Evolutionary conservation across 228 moss, liverwort and hornwort genomes (phyloP).

Genomic region (Sphagnum magellanicum): DNA sequence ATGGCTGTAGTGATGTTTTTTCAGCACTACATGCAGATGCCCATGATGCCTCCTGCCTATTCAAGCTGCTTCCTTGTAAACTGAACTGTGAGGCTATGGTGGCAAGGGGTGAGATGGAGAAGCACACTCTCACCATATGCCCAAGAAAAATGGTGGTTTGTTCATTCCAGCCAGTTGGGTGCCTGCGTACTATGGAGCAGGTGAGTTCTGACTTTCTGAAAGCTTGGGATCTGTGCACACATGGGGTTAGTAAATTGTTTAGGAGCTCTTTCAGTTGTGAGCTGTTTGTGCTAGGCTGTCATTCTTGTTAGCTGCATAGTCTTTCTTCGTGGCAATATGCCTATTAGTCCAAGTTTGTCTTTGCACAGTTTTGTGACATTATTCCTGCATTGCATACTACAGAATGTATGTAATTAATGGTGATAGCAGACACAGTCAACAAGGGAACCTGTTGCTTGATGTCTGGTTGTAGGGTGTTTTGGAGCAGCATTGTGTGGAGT

Average conservation of each 20-base stretch:
- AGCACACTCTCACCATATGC: slow-evolving; percentile 18
- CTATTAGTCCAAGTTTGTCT: too few species aligned
- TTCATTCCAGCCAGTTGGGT: slow-evolving; percentile 20
- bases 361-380: too few species aligned
- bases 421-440: too few species aligned
- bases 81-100: slow-evolving; percentile 16
- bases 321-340: too few species aligned
- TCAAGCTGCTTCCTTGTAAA: slow-evolving; percentile 16
- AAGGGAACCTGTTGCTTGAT: not conserved
- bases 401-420: too few species aligned
- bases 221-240: not conserved
- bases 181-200: slow-evolving; percentile 15
- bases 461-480: slow-evolving; percentile 8
- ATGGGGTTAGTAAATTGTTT: not conserved
- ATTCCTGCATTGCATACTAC: too few species aligned
- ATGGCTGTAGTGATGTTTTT: slow-evolving; percentile 18
- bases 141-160: slow-evolving; percentile 21
- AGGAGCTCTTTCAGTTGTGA: not conserved
- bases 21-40: slow-evolving; percentile 14
- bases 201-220: not conserved
- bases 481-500: slow-evolving; percentile 22
- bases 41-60: slow-evolving; percentile 17
- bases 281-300: too few species aligned
- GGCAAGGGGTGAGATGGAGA: slow-evolving; percentile 20
- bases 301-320: too few species aligned